Evolutionary conservation across 768 basidiomycete species (phyloP).

Genomic region (Inosperma sp.): DNA sequence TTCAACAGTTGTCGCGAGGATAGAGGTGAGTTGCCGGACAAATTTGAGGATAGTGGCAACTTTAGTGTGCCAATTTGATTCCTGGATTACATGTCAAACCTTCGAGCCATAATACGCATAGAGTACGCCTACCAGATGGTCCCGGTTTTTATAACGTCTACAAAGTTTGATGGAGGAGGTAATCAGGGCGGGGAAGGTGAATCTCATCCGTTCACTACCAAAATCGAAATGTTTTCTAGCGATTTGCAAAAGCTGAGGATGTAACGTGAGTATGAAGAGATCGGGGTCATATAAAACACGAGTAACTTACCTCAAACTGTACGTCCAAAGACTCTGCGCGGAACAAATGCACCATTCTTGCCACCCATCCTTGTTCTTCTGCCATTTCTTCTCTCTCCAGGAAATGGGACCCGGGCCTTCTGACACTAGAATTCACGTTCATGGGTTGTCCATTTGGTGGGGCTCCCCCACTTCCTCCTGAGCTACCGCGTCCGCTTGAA

Average conservation of each 20-base stretch:
- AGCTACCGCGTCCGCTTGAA: conserved; percentile 20
- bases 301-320: conserved; percentile 75
- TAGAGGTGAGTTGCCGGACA: conserved; percentile 87
- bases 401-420: conserved; percentile 56
- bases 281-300: not conserved
- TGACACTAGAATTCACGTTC: conserved; percentile 38
- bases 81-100: conserved; percentile 39
- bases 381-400: conserved; percentile 87
- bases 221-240: conserved; percentile 86
- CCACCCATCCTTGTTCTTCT: conserved; percentile 99
- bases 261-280: conserved; percentile 2
- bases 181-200: conserved; percentile 95
- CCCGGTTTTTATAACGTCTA: conserved; percentile 80
- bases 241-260: conserved; percentile 74
- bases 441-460: conserved; percentile 32
- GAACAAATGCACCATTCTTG: conserved; percentile 96
- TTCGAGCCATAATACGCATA: not conserved
- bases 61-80: conserved; percentile 81
- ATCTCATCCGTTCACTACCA: conserved; percentile 93
- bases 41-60: conserved; percentile 91
- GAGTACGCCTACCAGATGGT: conserved; percentile 52
- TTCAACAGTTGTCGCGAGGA: conserved; percentile 90
- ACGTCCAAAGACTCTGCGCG: conserved; percentile 77
- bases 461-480: conserved; percentile 17
- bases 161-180: conserved; percentile 91